Evolutionary conservation across 2,329 filamentous ascomycete genomes (phyloP), one percentile per base, ranked within the genome.

Genomic region (Penicillium sclerotigenum): DNA sequence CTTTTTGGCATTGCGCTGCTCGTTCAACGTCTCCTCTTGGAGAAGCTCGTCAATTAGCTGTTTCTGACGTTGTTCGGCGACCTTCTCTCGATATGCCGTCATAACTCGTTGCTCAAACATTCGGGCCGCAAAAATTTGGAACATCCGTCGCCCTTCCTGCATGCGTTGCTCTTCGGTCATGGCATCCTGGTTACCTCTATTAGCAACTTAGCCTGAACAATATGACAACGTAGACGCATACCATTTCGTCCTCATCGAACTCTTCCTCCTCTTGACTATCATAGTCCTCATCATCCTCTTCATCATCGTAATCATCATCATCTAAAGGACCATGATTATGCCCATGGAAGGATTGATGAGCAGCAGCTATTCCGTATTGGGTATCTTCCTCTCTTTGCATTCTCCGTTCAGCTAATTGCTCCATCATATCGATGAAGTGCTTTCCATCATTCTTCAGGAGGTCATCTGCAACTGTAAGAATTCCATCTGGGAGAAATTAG

Each of bases 381-480:
- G 90, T 90, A 71, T 97, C 91, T 77, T 94, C 92, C 79, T 97
- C 93, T 65, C 94, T 88, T 71, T 92, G 90, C 93, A 99, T 97
- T 67, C 94, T 86, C 68, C 93, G 90, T 78, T 99, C 94, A 36
- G 94, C 94, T 67, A 99, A 83, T 78, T 97, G 93, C 75, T 99
- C 94, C 94, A 99, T 99, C 94, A 99, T 99, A 74, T 99, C 94
- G 76, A 99, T 99, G 79, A 99, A 99, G 71, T 96, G 96, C 76
- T 96, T 96, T 69, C 94, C 94, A 75, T 99, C 94, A 76, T 99
- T 99, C 76, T 97, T 97, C 61, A 99, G 84, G 63, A 99, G 82
- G 77, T 99, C 94, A 80, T 99, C 94, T 74, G 94, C 94, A 71
- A 99, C 94, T 64, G 94, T 99, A 73, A 99, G 86, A 76, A 99